phyloP scores from a whole-genome alignment of 2,329 filamentous ascomycete species.

The Ceratocystis variospora region DNA sequence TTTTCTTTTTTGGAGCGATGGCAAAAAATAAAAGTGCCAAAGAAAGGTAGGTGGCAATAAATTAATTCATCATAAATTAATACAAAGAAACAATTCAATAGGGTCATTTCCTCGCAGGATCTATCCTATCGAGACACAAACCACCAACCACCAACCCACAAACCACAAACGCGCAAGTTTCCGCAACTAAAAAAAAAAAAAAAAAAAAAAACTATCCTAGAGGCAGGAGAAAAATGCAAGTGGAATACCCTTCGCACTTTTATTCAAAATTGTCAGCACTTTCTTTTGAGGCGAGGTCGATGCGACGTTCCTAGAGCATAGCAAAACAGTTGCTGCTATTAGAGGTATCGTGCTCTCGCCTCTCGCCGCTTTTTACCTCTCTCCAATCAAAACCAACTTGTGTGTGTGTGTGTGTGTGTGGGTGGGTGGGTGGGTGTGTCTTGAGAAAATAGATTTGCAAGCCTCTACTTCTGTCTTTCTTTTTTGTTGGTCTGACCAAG shows the following conservation, averaged over 20 bases:
- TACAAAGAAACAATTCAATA: not conserved
- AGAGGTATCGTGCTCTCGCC: not conserved
- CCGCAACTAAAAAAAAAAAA: too few relatives aligned
- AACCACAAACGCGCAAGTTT: not conserved
- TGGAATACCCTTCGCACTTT: not conserved
- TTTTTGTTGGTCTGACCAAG: not conserved
- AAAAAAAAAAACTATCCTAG: too few relatives aligned
- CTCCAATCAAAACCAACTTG: not conserved
- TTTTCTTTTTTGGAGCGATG: not conserved
- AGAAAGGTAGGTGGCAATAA: not conserved
- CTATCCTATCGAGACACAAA: not conserved
- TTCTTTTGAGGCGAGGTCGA: slow-evolving; percentile 5
- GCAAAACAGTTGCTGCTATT: not conserved
- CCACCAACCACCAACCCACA: not conserved
- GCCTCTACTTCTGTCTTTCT: not conserved
- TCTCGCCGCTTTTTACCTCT: not conserved
- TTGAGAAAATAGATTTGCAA: not conserved
- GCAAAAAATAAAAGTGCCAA: not conserved
- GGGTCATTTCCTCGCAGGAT: not conserved
- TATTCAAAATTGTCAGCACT: slow-evolving; percentile 1
- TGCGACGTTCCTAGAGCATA: not conserved
- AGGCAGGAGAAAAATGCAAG: not conserved
- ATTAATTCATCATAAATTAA: not conserved
- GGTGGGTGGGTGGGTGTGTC: not conserved
- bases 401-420: not conserved